Evolutionary conservation across 805 yeast species (phyloP).

Genomic region (Tetrapisispora namnaoensis): DNA sequence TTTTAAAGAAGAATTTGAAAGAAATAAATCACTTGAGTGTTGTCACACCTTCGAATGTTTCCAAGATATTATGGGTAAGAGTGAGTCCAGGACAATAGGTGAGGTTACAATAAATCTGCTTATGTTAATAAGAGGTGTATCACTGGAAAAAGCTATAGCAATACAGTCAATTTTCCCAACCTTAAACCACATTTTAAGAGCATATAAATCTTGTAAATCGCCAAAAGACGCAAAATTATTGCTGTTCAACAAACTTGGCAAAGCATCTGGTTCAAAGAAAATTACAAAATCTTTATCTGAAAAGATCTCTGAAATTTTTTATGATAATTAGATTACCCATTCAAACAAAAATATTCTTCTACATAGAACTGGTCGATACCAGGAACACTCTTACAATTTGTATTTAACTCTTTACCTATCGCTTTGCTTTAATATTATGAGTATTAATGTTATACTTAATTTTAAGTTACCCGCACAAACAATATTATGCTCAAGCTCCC

Average conservation of each 20-base stretch:
- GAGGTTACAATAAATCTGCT: slow-evolving; percentile 71
- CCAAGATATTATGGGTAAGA: slow-evolving; percentile 59
- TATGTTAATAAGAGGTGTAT: slow-evolving; percentile 70
- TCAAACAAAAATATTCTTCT: too few species aligned
- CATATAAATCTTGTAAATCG: slow-evolving; percentile 20
- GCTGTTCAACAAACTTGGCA: slow-evolving; percentile 19
- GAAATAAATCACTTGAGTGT: slow-evolving; percentile 25
- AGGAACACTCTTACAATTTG: too few species aligned
- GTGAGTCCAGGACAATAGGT: slow-evolving; percentile 56
- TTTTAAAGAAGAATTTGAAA: slow-evolving; percentile 40
- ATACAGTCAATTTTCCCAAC: slow-evolving; percentile 68
- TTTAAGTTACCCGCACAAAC: too few species aligned
- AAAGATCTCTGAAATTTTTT: slow-evolving; percentile 22
- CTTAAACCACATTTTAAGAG: slow-evolving; percentile 41
- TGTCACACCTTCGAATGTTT: slow-evolving; percentile 46
- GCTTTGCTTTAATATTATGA: too few species aligned
- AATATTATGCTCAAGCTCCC: too few species aligned
- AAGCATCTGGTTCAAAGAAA: slow-evolving; percentile 27
- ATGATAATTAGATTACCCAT: background rate
- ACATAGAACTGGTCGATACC: too few species aligned
- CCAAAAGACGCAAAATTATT: slow-evolving; percentile 21
- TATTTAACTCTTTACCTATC: too few species aligned
- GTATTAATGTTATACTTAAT: too few species aligned
- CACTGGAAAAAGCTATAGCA: slow-evolving; percentile 73
- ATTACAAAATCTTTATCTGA: slow-evolving; percentile 27